phyloP scores from a whole-genome alignment of 164 flowering plant species.

The Dillenia turbinata region DNA sequence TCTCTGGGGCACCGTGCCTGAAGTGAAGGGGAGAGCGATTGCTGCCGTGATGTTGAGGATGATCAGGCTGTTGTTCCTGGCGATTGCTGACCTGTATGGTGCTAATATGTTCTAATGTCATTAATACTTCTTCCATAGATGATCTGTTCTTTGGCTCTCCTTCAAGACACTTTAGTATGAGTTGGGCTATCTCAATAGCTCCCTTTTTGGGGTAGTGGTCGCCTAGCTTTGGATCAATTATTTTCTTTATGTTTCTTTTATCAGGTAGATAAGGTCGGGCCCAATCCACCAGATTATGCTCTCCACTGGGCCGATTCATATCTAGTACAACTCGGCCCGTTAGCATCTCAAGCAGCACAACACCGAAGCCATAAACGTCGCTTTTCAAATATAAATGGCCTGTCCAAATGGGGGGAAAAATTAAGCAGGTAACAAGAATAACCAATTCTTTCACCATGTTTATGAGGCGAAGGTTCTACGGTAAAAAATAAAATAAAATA shows the following conservation, averaged over 20 bases:
- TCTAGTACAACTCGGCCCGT: slow-evolving; percentile 57
- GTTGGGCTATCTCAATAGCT: slow-evolving; percentile 35
- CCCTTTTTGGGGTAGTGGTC: slow-evolving; percentile 42
- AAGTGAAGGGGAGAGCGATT: slow-evolving; percentile 8
- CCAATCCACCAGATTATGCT: slow-evolving; percentile 53
- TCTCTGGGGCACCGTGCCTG: background rate
- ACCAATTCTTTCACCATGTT: too few species aligned
- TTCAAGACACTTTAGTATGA: slow-evolving; percentile 41
- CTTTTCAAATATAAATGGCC: slow-evolving; percentile 64
- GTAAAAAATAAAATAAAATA: too few species aligned
- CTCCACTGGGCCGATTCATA: slow-evolving; percentile 33
- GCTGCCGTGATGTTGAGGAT: background rate
- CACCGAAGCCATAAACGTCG: slow-evolving; percentile 75
- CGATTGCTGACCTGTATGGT: background rate
- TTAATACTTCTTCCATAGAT: slow-evolving; percentile 50
- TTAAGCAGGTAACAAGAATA: too few species aligned
- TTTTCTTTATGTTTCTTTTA: slow-evolving; percentile 38
- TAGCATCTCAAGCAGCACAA: slow-evolving; percentile 59
- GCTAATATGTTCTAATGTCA: slow-evolving; percentile 18
- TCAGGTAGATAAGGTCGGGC: slow-evolving; percentile 36
- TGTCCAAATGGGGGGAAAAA: slow-evolving; percentile 12
- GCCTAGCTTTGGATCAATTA: slow-evolving; percentile 53
- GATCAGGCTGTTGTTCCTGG: background rate
- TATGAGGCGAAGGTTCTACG: too few species aligned
- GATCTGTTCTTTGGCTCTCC: slow-evolving; percentile 49